Conservation (phyloP, 179 eudicot species). For the Silene noctiflora region DNA sequence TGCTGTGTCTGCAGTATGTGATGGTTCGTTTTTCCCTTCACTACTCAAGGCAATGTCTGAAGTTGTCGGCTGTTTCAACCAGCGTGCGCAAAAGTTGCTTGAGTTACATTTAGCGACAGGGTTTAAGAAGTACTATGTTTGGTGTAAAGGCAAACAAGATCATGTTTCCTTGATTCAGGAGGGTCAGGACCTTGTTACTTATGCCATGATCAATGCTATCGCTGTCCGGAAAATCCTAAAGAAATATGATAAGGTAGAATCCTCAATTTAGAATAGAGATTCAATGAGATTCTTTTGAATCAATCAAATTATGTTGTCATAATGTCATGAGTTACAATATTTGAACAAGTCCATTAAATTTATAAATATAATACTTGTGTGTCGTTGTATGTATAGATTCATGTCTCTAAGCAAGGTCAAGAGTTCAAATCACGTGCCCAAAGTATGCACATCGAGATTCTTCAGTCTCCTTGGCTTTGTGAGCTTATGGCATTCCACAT, state of each 20-base stretch:
- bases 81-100: constrained; percentile 74
- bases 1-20: constrained; percentile 59
- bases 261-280: not conserved
- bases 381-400: constrained; percentile 44
- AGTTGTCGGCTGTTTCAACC: constrained; percentile 77
- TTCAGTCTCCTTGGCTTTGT: constrained; percentile 96
- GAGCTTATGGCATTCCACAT: constrained; percentile 95
- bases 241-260: constrained; percentile 88
- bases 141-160: constrained; percentile 71
- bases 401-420: constrained; percentile 87
- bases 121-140: constrained; percentile 55
- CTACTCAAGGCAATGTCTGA: constrained; percentile 84
- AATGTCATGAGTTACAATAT: not conserved
- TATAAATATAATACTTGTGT: not conserved
- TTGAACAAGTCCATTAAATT: not conserved
- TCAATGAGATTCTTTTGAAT: constrained; percentile 12
- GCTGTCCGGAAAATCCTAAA: constrained; percentile 88
- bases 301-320: constrained; percentile 5
- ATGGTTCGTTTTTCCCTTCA: constrained; percentile 86
- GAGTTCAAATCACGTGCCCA: constrained; percentile 86
- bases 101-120: constrained; percentile 78
- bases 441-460: constrained; percentile 79
- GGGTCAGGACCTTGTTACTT: constrained; percentile 74
- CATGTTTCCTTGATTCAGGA: constrained; percentile 59
- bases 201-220: constrained; percentile 78